Base-by-base conservation (phyloP, 352 stramenopile species). In the Globisporangium carolinianum region DNA sequence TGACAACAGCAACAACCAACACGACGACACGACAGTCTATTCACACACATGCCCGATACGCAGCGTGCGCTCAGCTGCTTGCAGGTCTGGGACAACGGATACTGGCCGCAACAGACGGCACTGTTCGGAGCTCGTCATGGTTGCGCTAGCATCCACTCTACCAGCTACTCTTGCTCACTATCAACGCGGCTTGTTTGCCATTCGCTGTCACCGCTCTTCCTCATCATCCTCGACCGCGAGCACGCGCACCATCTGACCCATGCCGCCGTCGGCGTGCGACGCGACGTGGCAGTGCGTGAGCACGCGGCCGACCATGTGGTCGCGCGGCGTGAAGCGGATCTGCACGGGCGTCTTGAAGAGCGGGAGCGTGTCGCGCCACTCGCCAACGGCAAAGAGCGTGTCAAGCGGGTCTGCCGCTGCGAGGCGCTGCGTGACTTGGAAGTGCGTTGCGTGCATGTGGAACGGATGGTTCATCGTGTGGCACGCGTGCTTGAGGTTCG, bases 351-450 rank as follows among this genome's bases (percentile, higher is more conserved):
- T 73, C 49, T 79, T 79, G 68, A 77, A 89, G 5, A 92, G 69
- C 47, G 83, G 83, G 41, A 92, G 69, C 32, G 83, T 90, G 58
- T 92, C 83, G 18, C 80, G 79, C 79, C 82, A 91, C 67, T 89
- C 82, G 47, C 79, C 79, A 4, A 86, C 55, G 6, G 62, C 48
- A 53, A 85, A 91, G 43, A 89, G 63, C 46, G 87, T 39, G 6
- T 72, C 69, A 52, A 87, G 70, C 4, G 78, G 75, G 51, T 88
- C 79, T 1, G 74, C 64, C 38, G 49, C 63, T 6, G 62, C 63
- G 35, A 76, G 71, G 51, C 79, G 70, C 38, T 55, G 64, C 17
- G 76, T 75, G 43, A 90, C 65, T 62, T 88, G 79, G 51, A 92
- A 89, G 61, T 90, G 83, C 45, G 76, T 83, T 42, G 69, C 69